Evolutionary conservation across 2,329 filamentous ascomycete species (phyloP), one percentile per base, ranked within the genome.

Genomic region (Septoria linicola): DNA sequence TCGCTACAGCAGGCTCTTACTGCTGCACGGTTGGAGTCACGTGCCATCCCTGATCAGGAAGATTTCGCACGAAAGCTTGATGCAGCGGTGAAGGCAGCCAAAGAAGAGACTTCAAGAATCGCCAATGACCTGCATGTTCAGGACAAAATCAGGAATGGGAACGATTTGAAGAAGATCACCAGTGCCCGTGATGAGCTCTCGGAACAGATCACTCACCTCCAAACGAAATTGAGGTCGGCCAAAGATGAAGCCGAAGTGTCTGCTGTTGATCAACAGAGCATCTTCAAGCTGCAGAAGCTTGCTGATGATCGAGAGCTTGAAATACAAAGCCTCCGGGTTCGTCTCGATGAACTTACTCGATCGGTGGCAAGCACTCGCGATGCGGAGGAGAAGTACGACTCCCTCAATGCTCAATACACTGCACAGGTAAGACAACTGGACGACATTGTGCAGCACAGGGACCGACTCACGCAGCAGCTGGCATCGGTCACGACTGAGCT

Each of bases 91-190:
- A 21, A 30, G 14, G 23, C 17, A 40, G 34, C 21, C 13, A 46
- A n/a, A n/a, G 35, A 36, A 20, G 45, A 60, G 41, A 40, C 53
- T 25, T 32, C 41, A 3, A 45, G 47, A 23, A 14, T 49, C 27
- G 39, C 51, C 8, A 44, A 53, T 19, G 40, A 37, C 19, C 16
- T 51, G 16, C 20, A 49, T n/a, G 30, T 39, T 23, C 25, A 52
- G 25, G 40, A 54, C 7, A 53, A 49, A 37, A 47, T 45, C 25
- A 42, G 59, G 19, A 31, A 41, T 10, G 44, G 55, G 4, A 60
- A 60, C 39, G 42, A 45, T 8, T 17, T 56, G 27, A 55, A 53
- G 51, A 47, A 36, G 14, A 7, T 57, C 17, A 32, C 14, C 5
- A 41, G 19, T 23, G 49, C 58, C 31, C 27, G 19, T 23, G 46